These are phyloP conservation scores for Endoconidiophora laricicola DNA, from an alignment of 2,329 filamentous ascomycete genomes.

Conservation along the genomic window DNA sequence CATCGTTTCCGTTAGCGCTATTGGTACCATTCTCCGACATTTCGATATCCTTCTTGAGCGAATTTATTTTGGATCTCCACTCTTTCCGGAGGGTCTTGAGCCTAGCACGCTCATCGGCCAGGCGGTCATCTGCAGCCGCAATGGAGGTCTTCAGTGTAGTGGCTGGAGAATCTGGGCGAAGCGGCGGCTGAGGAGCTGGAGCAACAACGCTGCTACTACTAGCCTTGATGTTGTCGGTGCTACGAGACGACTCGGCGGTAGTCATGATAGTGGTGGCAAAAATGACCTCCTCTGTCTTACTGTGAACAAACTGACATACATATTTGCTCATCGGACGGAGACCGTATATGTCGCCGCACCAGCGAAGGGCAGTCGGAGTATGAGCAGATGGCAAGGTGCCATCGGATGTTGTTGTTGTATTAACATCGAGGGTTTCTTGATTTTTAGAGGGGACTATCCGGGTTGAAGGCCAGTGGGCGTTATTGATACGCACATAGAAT, in stretches of 20 bases:
- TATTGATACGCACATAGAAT: slow-evolving; percentile 64
- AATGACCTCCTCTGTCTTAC: slow-evolving; percentile 45
- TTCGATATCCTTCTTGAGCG: slow-evolving; percentile 58
- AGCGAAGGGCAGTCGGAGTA: slow-evolving; percentile 33
- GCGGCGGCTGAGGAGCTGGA: slow-evolving; percentile 33
- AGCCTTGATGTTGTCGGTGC: slow-evolving; percentile 18
- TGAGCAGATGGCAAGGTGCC: slow-evolving; percentile 9
- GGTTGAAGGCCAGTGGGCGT: slow-evolving; percentile 63
- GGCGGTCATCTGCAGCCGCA: slow-evolving; percentile 50
- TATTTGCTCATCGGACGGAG: slow-evolving; percentile 59
- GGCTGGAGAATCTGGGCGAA: slow-evolving; percentile 58
- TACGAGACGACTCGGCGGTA: slow-evolving; percentile 29
- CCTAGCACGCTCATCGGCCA: slow-evolving; percentile 50
- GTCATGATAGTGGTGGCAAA: slow-evolving; percentile 60
- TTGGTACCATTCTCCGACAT: slow-evolving; percentile 47
- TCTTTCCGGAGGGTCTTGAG: slow-evolving; percentile 59
- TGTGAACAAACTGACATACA: slow-evolving; percentile 60
- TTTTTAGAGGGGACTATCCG: slow-evolving; percentile 41
- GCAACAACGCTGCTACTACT: slow-evolving; percentile 16
- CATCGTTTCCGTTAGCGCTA: slow-evolving; percentile 56
- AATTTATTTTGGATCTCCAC: slow-evolving; percentile 51
- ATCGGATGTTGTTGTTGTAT: slow-evolving; percentile 1
- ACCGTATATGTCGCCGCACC: slow-evolving; percentile 56
- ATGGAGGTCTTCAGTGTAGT: slow-evolving; percentile 66
- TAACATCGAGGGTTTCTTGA: slow-evolving; percentile 3